Conservation (phyloP, 257 asterid species). For the Solanum paucissectum region DNA sequence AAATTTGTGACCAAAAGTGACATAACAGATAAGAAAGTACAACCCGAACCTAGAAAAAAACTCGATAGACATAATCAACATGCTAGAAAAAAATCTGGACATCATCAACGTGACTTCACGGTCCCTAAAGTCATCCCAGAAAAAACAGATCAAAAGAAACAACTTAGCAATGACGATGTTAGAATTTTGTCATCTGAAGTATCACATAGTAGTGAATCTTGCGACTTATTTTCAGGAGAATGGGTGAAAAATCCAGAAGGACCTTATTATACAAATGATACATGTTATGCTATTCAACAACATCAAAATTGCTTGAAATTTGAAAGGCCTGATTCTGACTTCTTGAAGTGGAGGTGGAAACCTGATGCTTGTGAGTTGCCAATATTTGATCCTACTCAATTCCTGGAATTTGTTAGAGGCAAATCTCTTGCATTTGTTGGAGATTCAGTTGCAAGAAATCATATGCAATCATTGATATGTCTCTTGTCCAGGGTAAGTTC, state of each 20-base stretch:
- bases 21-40: not conserved
- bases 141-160: not conserved
- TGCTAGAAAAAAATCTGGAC: slow-evolving; percentile 10
- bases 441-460: slow-evolving; percentile 74
- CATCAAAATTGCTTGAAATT: slow-evolving; percentile 72
- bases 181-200: not conserved
- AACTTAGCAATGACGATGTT: not conserved
- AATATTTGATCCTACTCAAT: slow-evolving; percentile 34
- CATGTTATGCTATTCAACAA: slow-evolving; percentile 65
- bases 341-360: slow-evolving; percentile 70
- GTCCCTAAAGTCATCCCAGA: not conserved
- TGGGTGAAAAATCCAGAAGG: slow-evolving; percentile 69
- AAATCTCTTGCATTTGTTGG: slow-evolving; percentile 69
- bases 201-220: slow-evolving; percentile 10
- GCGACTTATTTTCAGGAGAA: slow-evolving; percentile 70
- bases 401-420: slow-evolving; percentile 41
- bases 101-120: not conserved
- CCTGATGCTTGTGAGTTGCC: slow-evolving; percentile 69
- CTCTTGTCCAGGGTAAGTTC: slow-evolving; percentile 48
- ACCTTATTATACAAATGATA: slow-evolving; percentile 61
- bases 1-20: not conserved
- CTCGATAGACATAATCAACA: not conserved
- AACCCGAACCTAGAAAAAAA: not conserved
- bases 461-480: slow-evolving; percentile 80
- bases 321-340: slow-evolving; percentile 56